Evolutionary conservation across 306 rosid species (phyloP).

Genomic region (Acacia acuminata): DNA sequence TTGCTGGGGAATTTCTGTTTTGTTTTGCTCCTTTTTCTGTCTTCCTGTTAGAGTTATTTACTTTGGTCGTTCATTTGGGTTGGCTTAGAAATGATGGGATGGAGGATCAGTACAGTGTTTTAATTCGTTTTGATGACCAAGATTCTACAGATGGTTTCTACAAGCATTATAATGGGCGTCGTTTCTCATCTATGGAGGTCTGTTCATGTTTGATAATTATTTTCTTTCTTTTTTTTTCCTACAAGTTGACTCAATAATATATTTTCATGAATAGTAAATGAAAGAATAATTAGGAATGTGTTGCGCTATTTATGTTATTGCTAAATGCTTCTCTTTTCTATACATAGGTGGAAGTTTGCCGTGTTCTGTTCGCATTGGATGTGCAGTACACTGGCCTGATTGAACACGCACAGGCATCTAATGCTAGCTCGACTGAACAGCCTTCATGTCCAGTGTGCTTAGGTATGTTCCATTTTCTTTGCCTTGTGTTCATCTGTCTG

Average conservation of each 20-base stretch:
- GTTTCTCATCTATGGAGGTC: slow-evolving; percentile 91
- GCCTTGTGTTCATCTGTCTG: neutral
- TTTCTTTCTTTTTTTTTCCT: neutral
- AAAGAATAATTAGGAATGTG: neutral
- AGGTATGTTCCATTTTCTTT: slow-evolving; percentile 44
- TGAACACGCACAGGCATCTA: slow-evolving; percentile 79
- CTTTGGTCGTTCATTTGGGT: neutral
- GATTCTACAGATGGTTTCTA: slow-evolving; percentile 73
- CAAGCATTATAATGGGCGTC: slow-evolving; percentile 67
- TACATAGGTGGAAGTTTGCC: slow-evolving; percentile 73
- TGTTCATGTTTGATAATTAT: neutral
- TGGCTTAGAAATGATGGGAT: slow-evolving; percentile 67
- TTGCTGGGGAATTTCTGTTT: slow-evolving; percentile 2
- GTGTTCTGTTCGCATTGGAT: slow-evolving; percentile 75
- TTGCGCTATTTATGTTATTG: neutral
- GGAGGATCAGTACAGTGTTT: slow-evolving; percentile 80
- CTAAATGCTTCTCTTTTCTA: slow-evolving; percentile 6
- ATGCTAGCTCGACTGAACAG: slow-evolving; percentile 74
- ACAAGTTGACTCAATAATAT: neutral
- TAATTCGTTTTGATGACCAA: slow-evolving; percentile 78
- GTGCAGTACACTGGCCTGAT: slow-evolving; percentile 88
- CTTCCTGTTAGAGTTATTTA: neutral
- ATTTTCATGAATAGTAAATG: neutral
- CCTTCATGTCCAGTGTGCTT: slow-evolving; percentile 95
- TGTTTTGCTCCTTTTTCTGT: neutral